Conservation (phyloP, 2,329 filamentous ascomycete genomes). For the Colletotrichum aenigma region DNA sequence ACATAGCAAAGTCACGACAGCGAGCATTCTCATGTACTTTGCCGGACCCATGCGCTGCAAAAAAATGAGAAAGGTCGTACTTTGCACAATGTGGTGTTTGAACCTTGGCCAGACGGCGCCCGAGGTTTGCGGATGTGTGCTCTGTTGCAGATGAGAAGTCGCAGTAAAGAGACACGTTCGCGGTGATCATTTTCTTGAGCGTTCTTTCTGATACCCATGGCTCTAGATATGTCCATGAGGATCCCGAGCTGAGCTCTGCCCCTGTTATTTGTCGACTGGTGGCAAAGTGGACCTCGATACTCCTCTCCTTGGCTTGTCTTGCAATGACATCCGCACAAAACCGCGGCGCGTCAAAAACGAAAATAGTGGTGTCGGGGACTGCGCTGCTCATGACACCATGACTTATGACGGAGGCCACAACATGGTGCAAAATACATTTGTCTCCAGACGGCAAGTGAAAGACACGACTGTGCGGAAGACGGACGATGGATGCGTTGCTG, state of each 20-base stretch:
- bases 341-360: not conserved
- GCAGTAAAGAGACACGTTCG: not conserved
- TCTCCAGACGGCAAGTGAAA: not conserved
- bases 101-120: not conserved
- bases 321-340: not conserved
- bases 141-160: not conserved
- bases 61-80: not conserved
- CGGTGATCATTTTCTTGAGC: not conserved
- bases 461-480: not conserved
- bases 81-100: not conserved
- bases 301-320: not conserved
- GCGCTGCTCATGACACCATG: not conserved
- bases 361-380: not conserved
- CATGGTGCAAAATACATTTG: not conserved
- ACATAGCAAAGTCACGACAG: not conserved
- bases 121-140: not conserved
- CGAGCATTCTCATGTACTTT: not conserved
- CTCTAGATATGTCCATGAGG: not conserved
- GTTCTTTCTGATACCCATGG: not conserved
- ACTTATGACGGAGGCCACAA: not conserved
- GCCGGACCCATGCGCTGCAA: not conserved
- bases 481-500: not conserved
- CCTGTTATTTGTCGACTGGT: not conserved
- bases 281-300: not conserved
- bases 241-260: not conserved